Evolutionary conservation across 371 early-diverging fungal species (phyloP), one percentile per base, ranked within the genome.

Genomic region (Blakeslea trispora): DNA sequence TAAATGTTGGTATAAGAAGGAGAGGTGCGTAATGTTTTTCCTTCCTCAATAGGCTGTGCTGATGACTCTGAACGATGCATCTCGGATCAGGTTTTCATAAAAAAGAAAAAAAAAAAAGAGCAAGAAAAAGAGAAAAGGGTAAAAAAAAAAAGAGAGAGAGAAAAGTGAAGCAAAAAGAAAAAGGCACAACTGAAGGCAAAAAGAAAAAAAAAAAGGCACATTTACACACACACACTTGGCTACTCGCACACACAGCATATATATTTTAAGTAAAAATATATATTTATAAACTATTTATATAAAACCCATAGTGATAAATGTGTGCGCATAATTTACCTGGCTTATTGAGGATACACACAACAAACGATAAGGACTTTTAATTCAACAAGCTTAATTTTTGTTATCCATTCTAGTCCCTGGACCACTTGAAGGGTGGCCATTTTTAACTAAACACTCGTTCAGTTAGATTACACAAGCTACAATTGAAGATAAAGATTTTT

Each of bases 1-100:
- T 66, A 66, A 5, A 60, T 53, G 35, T 57, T 66, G 19, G 66
- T 66, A 23, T 48, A 54, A 15, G 63, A 53, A 48, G 53, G 53
- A 22, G 58, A 42, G n/a, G 21, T 42, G 45, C 50, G 39, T 35
- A 47, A 23, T 41, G 53, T 46, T 46, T 24, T 43, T 13, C 39
- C 47, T 46, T 55, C 22, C 22, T 39, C 46, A 23, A 37, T 13
- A 37, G 52, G 18, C 18, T 37, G 18, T 52, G 52, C 13, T 58
- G 42, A 52, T 45, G 45, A 24, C 8, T 37, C 46, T 45, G 45
- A 31, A 22, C 53, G 51, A 5, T 14, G 32, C 17, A 35, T 24
- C 34, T 39, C 39, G 14, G 45, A 31, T 45, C 13, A 45, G 32
- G 24, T 17, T 18, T 22, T 17, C 24, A 23, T 31, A 39, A 21